phyloP scores from a whole-genome alignment of 139 green algal species.

The Nannochloris sp. region DNA sequence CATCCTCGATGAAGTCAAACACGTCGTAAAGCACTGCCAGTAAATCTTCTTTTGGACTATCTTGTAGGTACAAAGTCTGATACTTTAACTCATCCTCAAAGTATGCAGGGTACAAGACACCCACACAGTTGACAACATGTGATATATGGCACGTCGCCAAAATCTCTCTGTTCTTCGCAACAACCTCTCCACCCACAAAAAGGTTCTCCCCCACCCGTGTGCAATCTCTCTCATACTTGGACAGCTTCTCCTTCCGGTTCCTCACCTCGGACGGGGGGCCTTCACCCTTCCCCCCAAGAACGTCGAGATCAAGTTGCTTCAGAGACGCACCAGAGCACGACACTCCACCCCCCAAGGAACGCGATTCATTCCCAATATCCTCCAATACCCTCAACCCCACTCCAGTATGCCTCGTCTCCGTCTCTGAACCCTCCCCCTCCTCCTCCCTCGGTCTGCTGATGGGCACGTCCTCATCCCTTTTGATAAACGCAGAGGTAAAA shows the following conservation, averaged over 20 bases:
- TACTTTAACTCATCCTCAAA: conserved; percentile 78
- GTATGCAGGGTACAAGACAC: conserved; percentile 80
- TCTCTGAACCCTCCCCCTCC: conserved; percentile 1
- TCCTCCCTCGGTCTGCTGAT: neutral
- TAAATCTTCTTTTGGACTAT: conserved; percentile 87
- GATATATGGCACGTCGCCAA: conserved; percentile 70
- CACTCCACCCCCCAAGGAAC: too few species aligned
- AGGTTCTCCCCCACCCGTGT: conserved; percentile 62
- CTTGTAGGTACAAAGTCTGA: conserved; percentile 81
- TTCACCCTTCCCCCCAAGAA: conserved; percentile 40
- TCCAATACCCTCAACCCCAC: too few species aligned
- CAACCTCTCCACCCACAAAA: conserved; percentile 72
- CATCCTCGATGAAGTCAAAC: conserved; percentile 88
- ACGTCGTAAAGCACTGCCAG: conserved; percentile 83
- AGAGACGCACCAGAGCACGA: neutral
- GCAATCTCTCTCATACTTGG: conserved; percentile 63
- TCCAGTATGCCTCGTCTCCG: neutral
- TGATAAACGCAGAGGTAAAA: too few species aligned
- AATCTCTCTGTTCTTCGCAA: conserved; percentile 65
- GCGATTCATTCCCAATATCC: too few species aligned
- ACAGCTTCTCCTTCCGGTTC: conserved; percentile 57
- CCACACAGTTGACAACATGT: conserved; percentile 95
- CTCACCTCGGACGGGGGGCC: conserved; percentile 52
- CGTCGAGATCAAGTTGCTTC: conserved; percentile 37
- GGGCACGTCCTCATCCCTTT: too few species aligned